phyloP scores from a whole-genome alignment of 805 yeast genomes.

The Ogataea polymorpha region DNA sequence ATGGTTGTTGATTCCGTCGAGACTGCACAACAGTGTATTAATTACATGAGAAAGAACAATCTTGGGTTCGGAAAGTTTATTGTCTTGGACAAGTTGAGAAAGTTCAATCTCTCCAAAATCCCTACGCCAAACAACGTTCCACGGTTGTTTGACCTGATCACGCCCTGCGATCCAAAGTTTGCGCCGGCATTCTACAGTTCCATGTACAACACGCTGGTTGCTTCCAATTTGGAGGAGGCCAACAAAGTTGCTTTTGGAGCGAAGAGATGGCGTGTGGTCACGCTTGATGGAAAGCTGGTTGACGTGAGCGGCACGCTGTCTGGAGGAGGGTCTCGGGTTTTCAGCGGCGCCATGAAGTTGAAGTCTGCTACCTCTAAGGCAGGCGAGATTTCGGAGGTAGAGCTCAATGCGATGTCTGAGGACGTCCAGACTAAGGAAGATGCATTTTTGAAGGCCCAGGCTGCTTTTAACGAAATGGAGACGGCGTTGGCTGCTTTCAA shows the following conservation, averaged over 20 bases:
- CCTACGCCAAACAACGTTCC: conserved; percentile 75
- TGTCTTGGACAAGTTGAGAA: conserved; percentile 68
- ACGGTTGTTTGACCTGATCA: conserved; percentile 79
- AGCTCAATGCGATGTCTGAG: conserved; percentile 49
- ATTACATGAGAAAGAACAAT: conserved; percentile 73
- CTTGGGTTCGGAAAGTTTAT: conserved; percentile 90
- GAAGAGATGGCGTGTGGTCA: conserved; percentile 82
- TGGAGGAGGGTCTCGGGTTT: conserved; percentile 82
- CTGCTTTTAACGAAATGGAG: conserved; percentile 57
- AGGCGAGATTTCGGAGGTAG: conserved; percentile 49
- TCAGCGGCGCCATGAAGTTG: conserved; percentile 75
- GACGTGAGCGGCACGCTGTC: conserved; percentile 94
- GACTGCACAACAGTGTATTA: conserved; percentile 62
- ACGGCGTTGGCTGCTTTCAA: conserved; percentile 53
- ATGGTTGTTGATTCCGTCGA: conserved; percentile 83
- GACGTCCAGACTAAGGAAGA: conserved; percentile 54
- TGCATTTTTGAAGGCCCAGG: conserved; percentile 46
- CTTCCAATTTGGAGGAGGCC: conserved; percentile 74
- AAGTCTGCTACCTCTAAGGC: conserved; percentile 31
- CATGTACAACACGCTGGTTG: conserved; percentile 83
- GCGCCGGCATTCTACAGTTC: conserved; percentile 88
- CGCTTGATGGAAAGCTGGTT: conserved; percentile 86
- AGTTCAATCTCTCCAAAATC: conserved; percentile 54
- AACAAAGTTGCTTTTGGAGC: conserved; percentile 82
- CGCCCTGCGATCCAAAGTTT: conserved; percentile 63